phyloP scores from a whole-genome alignment of 805 yeast species.

The Saturnispora besseyi region DNA sequence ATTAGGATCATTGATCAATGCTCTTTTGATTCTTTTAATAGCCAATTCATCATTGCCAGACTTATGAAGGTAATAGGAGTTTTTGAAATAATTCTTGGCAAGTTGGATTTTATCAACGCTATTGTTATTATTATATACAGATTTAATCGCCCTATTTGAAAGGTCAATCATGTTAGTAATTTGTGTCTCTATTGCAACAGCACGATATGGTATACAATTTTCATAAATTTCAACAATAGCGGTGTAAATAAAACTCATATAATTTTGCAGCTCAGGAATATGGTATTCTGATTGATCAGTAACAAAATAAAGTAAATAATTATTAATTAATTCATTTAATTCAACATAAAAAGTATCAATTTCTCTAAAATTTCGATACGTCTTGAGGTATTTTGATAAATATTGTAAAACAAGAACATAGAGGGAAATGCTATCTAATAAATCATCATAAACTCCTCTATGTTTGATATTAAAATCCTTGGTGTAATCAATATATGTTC shows the following conservation, averaged over 20 bases:
- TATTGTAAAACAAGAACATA: constrained; percentile 15
- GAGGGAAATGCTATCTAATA: constrained; percentile 24
- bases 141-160: constrained; percentile 13
- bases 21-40: constrained; percentile 36
- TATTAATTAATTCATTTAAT: constrained; percentile 7
- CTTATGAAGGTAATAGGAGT: constrained; percentile 41
- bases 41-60: constrained; percentile 35
- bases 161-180: not conserved
- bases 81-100: constrained; percentile 31
- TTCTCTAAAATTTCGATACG: constrained; percentile 13
- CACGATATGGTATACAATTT: constrained; percentile 8
- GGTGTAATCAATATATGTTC: constrained; percentile 34
- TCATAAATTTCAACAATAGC: constrained; percentile 20
- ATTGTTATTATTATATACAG: constrained; percentile 6
- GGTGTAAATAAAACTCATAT: constrained; percentile 20
- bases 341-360: constrained; percentile 15
- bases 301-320: constrained; percentile 8
- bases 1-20: constrained; percentile 42
- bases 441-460: constrained; percentile 29
- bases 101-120: not conserved
- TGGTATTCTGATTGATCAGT: constrained; percentile 8
- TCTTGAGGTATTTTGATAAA: constrained; percentile 8
- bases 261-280: constrained; percentile 19
- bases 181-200: not conserved
- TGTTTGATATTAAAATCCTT: constrained; percentile 31